A percentile compares a stretch with the other conserved stretches of the same genome.
Conservation (phyloP, 2,329 filamentous ascomycete genomes). For the Alternaria triticina region DNA sequence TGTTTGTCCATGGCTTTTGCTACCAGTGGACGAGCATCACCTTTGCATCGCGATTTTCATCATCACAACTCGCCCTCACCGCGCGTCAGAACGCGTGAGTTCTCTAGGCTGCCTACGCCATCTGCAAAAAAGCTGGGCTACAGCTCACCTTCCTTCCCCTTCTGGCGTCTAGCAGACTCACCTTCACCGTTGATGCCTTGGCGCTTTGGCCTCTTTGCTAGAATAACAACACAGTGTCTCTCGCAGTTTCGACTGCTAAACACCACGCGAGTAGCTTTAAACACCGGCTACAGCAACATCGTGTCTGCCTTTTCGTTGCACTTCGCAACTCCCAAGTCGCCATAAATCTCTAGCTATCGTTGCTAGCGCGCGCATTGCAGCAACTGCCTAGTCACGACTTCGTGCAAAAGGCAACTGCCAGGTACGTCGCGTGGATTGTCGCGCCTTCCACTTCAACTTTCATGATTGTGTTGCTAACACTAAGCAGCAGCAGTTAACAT, state of each 20-base stretch:
- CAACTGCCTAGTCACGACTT: not conserved
- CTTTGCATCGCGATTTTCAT: not conserved
- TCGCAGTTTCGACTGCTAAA: not conserved
- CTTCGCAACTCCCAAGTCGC: not conserved
- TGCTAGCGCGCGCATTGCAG: not conserved
- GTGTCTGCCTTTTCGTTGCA: not conserved
- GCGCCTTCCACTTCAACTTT: not conserved
- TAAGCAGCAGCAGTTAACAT: not conserved
- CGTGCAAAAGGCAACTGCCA: not conserved
- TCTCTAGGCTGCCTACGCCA: not conserved
- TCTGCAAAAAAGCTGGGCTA: not conserved
- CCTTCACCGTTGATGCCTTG: slow-evolving; percentile 2
- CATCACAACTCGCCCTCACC: not conserved
- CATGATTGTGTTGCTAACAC: not conserved
- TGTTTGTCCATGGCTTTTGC: not conserved
- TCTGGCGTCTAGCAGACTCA: not conserved
- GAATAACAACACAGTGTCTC: not conserved
- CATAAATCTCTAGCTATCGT: not conserved
- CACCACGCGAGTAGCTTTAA: not conserved
- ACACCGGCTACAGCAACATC: not conserved
- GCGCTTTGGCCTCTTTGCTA: not conserved
- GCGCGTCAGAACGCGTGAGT: not conserved
- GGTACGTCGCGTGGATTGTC: not conserved
- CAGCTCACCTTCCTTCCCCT: not conserved
- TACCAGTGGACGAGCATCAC: not conserved